A percentile compares a stretch with the other conserved stretches of the same genome.
phyloP scores from a whole-genome alignment of 2,329 filamentous ascomycete species.

The Aspergillus niger region DNA sequence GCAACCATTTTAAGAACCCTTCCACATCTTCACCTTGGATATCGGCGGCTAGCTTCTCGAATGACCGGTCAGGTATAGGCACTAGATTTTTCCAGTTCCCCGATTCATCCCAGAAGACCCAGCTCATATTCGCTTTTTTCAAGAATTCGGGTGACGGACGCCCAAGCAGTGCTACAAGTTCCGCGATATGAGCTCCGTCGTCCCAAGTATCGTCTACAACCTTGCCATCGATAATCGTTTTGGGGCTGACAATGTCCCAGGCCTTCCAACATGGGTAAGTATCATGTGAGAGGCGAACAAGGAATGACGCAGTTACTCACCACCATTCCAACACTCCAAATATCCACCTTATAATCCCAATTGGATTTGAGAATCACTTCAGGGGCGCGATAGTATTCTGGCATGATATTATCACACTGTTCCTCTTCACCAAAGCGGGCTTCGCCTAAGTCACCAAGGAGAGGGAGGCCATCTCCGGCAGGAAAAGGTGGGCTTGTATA shows the following conservation, averaged over 20 bases:
- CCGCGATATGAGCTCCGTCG: constrained; percentile 26
- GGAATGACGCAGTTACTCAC: constrained; percentile 28
- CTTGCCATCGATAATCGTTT: constrained; percentile 12
- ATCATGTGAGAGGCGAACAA: background rate
- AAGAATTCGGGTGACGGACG: constrained; percentile 19
- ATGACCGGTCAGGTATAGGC: constrained; percentile 20
- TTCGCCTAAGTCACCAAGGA: constrained; percentile 6
- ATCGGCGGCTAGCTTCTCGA: constrained; percentile 22
- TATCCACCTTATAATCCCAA: constrained; percentile 49
- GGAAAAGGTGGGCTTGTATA: constrained; percentile 2
- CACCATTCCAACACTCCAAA: constrained; percentile 52
- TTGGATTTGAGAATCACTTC: constrained; percentile 45
- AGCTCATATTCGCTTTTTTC: constrained; percentile 16
- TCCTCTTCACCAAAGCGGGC: background rate
- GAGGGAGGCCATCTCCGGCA: constrained; percentile 2
- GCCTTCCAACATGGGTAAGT: background rate
- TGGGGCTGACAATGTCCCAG: constrained; percentile 6
- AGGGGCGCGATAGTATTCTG: constrained; percentile 20
- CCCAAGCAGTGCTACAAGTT: constrained; percentile 25
- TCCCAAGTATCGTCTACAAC: constrained; percentile 24
- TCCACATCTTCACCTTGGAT: constrained; percentile 28
- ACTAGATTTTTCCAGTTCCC: constrained; percentile 23
- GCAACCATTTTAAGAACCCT: constrained; percentile 28
- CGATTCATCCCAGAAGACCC: constrained; percentile 26
- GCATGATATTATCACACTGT: constrained; percentile 25